A percentile compares a stretch with the other conserved stretches of the same genome.
These are phyloP conservation scores for Verticillium albo-atrum DNA, from an alignment of 2,329 filamentous ascomycete species.

Conservation along the genomic window DNA sequence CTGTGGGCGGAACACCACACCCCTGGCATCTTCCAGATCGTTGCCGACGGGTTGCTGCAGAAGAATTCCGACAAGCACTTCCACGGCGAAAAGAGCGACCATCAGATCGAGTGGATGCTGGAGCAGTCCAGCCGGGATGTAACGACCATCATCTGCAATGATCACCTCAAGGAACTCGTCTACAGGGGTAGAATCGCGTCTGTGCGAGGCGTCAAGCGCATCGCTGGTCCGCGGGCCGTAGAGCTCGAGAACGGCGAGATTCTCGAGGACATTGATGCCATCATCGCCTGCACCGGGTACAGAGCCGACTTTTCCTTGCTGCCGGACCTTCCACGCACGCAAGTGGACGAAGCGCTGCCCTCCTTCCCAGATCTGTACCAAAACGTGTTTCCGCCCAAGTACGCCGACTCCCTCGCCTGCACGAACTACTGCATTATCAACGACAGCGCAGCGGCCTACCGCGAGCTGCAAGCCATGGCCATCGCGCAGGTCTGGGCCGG, in stretches of 20 bases:
- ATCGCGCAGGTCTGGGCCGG: constrained; percentile 20
- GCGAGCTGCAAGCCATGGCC: constrained; percentile 38
- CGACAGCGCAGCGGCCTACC: constrained; percentile 27
- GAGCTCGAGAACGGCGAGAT: constrained; percentile 22
- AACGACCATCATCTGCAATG: neutral
- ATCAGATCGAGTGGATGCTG: neutral
- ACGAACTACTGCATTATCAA: constrained; percentile 30
- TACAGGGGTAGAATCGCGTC: constrained; percentile 1
- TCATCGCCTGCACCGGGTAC: constrained; percentile 32
- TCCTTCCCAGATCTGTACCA: constrained; percentile 32
- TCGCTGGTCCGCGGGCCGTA: constrained; percentile 17
- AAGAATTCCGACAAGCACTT: neutral
- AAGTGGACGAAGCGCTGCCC: constrained; percentile 17
- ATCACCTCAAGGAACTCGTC: constrained; percentile 1
- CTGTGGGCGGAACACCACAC: constrained; percentile 13
- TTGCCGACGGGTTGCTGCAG: constrained; percentile 11
- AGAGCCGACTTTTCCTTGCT: constrained; percentile 22
- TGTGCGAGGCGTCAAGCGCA: constrained; percentile 2
- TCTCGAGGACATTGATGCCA: constrained; percentile 20
- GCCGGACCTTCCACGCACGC: constrained; percentile 19
- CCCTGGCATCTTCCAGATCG: constrained; percentile 9
- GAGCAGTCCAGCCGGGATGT: neutral
- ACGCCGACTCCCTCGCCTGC: constrained; percentile 39
- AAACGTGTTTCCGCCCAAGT: constrained; percentile 37
- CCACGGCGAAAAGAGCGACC: neutral